Evolutionary conservation across 768 basidiomycete genomes (phyloP), one percentile per base, ranked within the genome.

Genomic region (Xerocomellus chrysenteron): DNA sequence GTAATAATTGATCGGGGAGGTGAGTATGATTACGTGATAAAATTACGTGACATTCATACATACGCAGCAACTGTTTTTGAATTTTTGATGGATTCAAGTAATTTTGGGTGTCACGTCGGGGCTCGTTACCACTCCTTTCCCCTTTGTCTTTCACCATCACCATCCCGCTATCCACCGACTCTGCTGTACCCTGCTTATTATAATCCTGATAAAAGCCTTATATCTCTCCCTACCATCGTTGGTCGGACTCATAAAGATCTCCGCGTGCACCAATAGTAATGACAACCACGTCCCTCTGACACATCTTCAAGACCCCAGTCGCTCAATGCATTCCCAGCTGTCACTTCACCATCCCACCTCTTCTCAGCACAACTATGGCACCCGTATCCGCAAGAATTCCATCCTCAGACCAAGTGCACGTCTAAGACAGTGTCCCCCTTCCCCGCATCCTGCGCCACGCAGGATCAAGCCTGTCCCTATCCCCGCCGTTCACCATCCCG

Each of bases 361-460:
- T 16, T 41, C 64, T 30, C 57, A 61, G 5, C 78, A 77, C 70
- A 68, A 72, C 58, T 83, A 86, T 76, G 78, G 78, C 59, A 84
- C 82, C 17, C 74, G 83, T 48, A 82, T 78, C 36, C 78, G 81
- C 57, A 78, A 80, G 44, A 81, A 82, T 56, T 74, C 81, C 49
- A 28, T 75, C 59, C 76, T 84, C 60, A 81, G 76, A 58, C 84
- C 83, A 54, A 76, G 80, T 28, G 65, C 75, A 51, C 83, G 82
- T 58, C 76, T 79, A 28, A 75, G 78, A 58, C 78, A 80, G 53
- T 74, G 70, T 14, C 74, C 81, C 44, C 74, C 77, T 30, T 67
- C 72, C 16, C 65, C 67, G 6, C 75, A 75, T 42, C 69, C 73
- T 26, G 54, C 66, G 2, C 68, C 67, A 36, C 66, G 73, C 48